These are phyloP conservation scores for Taphrina deformans DNA, from an alignment of 1,139 yeast genomes.

Conservation along the genomic window DNA sequence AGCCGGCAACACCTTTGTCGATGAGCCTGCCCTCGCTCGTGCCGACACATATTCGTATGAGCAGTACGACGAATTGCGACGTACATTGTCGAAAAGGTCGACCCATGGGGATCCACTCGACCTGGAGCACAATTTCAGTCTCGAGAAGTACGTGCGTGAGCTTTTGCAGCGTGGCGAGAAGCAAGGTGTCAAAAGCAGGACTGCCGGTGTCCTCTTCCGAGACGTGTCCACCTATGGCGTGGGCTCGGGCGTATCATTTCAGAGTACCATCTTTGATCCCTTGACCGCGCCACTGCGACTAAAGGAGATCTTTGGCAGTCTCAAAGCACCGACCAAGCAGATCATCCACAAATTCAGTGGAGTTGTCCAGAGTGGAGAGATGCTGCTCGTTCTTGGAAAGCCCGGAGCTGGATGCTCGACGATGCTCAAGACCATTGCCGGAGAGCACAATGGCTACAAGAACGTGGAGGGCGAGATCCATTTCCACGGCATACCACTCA, in stretches of 20 bases:
- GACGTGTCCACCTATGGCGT: constrained; percentile 71
- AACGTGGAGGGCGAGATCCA: constrained; percentile 53
- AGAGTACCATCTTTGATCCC: constrained; percentile 60
- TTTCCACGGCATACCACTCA: constrained; percentile 54
- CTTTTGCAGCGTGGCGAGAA: constrained; percentile 35
- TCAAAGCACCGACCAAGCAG: constrained; percentile 61
- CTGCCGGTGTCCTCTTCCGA: constrained; percentile 63
- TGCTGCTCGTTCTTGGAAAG: constrained; percentile 54
- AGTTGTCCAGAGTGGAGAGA: constrained; percentile 53
- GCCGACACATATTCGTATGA: constrained; percentile 15
- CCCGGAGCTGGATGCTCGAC: constrained; percentile 57
- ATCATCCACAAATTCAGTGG: constrained; percentile 51
- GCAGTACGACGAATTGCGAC: constrained; percentile 24
- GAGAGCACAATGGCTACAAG: constrained; percentile 66
- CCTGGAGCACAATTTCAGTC: constrained; percentile 36
- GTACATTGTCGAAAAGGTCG: constrained; percentile 18
- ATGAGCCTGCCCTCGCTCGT: constrained; percentile 15
- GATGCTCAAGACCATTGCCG: constrained; percentile 57
- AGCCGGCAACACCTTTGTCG: neutral
- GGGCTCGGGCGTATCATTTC: constrained; percentile 70
- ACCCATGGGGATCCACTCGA: constrained; percentile 25
- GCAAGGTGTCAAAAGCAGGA: constrained; percentile 36
- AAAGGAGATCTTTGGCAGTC: constrained; percentile 36
- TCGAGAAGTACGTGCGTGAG: constrained; percentile 39
- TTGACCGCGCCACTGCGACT: constrained; percentile 58